Evolutionary conservation across 139 green algal species (phyloP).

Genomic region (Limnomonas spitsbergensis): DNA sequence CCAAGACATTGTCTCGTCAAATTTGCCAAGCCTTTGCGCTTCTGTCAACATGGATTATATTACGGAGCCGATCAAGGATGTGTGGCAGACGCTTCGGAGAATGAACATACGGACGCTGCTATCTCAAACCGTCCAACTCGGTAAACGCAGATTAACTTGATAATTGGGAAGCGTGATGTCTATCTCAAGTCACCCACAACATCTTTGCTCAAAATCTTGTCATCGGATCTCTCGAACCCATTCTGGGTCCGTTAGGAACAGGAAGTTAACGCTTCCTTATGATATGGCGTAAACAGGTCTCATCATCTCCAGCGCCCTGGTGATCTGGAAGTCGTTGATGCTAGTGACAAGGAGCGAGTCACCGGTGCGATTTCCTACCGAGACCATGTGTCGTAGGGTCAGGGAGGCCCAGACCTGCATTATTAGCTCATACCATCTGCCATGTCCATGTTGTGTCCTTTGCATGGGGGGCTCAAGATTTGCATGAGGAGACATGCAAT

Average conservation of each 20-base stretch:
- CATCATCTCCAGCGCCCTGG: constrained; percentile 92
- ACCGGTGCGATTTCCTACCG: constrained; percentile 56
- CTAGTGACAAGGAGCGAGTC: constrained; percentile 91
- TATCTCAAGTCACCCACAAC: background rate
- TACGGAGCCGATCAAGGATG: constrained; percentile 27
- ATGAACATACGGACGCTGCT: constrained; percentile 38
- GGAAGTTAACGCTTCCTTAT: background rate
- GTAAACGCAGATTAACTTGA: background rate
- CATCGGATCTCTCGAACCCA: background rate
- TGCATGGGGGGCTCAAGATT: background rate
- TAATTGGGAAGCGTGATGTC: background rate
- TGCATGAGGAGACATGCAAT: background rate
- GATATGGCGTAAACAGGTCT: constrained; percentile 59
- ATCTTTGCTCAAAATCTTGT: too few relatives aligned
- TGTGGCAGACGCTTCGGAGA: constrained; percentile 13
- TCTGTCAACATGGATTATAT: background rate
- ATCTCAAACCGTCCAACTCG: constrained; percentile 35
- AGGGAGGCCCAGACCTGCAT: background rate
- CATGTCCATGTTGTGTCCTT: background rate
- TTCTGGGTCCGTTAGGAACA: background rate
- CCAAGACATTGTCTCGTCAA: too few relatives aligned
- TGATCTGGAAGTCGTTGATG: constrained; percentile 97
- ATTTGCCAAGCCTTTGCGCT: too few relatives aligned
- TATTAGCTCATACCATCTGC: background rate
- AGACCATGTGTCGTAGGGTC: background rate